A percentile compares a stretch with the other conserved stretches of the same genome.
Conservation (phyloP, 1,284 basidiomycete genomes). For the Rhodofomes roseus region DNA sequence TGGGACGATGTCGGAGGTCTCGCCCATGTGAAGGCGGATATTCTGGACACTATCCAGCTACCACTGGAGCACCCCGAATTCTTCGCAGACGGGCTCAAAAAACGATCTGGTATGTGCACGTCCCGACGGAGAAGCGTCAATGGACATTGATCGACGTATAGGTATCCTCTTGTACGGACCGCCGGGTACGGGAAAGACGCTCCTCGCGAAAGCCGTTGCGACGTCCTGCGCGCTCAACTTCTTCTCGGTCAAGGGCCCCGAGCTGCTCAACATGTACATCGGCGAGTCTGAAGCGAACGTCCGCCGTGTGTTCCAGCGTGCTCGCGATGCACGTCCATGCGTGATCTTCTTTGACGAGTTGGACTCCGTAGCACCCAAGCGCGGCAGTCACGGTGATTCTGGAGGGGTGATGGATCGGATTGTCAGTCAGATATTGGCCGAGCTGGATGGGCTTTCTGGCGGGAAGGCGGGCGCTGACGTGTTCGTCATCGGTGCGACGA, state of each 20-base stretch:
- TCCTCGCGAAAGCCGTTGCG: constrained; percentile 92
- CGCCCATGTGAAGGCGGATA: constrained; percentile 86
- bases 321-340: constrained; percentile 86
- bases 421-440: constrained; percentile 93
- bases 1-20: constrained; percentile 99
- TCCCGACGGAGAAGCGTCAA: not conserved
- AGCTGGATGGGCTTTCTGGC: constrained; percentile 88
- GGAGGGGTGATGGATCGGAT: constrained; percentile 98
- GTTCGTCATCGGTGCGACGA: constrained; percentile 98
- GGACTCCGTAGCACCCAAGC: constrained; percentile 93
- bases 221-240: constrained; percentile 92
- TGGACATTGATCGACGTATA: constrained; percentile 25
- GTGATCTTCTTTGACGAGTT: constrained; percentile 99
- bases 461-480: constrained; percentile 64
- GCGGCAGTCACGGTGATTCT: constrained; percentile 93
- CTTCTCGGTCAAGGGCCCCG: constrained; percentile 96
- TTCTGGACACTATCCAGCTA: constrained; percentile 95
- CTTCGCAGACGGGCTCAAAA: constrained; percentile 92
- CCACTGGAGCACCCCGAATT: constrained; percentile 94
- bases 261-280: constrained; percentile 97
- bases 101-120: constrained; percentile 75
- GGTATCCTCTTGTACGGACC: constrained; percentile 91
- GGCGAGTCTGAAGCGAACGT: constrained; percentile 98
- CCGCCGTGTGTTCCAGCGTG: constrained; percentile 87
- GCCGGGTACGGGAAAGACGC: constrained; percentile 94